Conservation (phyloP, 805 yeast species). For the Deakozyma indianensis region DNA sequence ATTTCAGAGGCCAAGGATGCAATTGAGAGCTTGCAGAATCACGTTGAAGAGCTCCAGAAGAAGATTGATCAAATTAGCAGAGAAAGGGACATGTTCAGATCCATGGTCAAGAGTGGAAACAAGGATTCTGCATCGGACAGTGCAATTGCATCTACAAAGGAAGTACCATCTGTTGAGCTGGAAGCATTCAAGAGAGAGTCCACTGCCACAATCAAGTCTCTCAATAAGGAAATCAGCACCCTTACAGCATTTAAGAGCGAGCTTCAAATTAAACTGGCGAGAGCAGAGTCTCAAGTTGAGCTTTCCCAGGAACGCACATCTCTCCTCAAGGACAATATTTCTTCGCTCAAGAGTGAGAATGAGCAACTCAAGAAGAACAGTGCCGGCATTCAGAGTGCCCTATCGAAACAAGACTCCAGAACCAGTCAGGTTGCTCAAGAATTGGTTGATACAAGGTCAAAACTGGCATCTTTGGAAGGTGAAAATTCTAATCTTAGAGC, state of each 20-base stretch:
- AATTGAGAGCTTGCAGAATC: constrained; percentile 16
- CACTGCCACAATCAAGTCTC: constrained; percentile 28
- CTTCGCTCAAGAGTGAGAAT: constrained; percentile 31
- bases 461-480: constrained; percentile 28
- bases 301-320: constrained; percentile 39
- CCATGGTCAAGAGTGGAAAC: constrained; percentile 11
- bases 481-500: constrained; percentile 35
- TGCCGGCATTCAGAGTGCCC: constrained; percentile 27
- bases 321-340: constrained; percentile 26
- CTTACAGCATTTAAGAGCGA: constrained; percentile 31
- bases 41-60: constrained; percentile 32
- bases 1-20: constrained; percentile 20
- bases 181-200: constrained; percentile 29
- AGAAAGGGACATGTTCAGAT: constrained; percentile 54
- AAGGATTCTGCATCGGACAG: neutral
- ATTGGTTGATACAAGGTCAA: constrained; percentile 36
- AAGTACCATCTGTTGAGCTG: constrained; percentile 9
- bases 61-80: constrained; percentile 40
- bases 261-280: constrained; percentile 35
- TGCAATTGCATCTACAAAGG: neutral
- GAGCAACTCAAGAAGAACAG: constrained; percentile 28
- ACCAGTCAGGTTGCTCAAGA: constrained; percentile 39
- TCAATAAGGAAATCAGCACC: constrained; percentile 32
- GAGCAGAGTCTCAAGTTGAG: constrained; percentile 38
- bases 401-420: constrained; percentile 33